Evolutionary conservation across 176 grass and related monocot genomes (phyloP), one percentile per base, ranked within the genome.

Genomic region (Poa pratensis): DNA sequence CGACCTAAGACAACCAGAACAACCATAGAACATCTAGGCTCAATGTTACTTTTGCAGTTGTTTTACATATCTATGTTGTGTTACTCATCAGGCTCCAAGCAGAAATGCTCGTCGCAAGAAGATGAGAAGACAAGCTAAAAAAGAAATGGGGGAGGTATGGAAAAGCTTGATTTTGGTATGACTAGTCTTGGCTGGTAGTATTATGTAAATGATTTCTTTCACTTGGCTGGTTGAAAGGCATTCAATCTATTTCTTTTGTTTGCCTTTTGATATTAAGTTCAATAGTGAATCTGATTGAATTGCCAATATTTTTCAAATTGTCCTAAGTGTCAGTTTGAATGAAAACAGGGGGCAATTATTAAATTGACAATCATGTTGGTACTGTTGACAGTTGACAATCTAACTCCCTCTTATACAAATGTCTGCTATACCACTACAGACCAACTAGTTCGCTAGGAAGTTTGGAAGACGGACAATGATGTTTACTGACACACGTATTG

Each of bases 401-500:
- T 6, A 75, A 75, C 12, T 51, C 71, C 6, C 14, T 49, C 43
- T 73, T 46, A 74, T 17, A 50, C 32, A 74, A 74, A 28, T 46
- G 16, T 74, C 37, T 3, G 30, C 40, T 50, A 74, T 14, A 49
- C n/a, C 23, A 27, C 40, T 50, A 74, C 23, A 48, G 22, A 74
- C 23, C 43, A 74, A 74, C n/a, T 49, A 27, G 5, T 50, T 74
- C 4, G 7, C 23, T 46, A 28, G 45, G 70, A 74, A 49, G 22
- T 24, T 49, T 24, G 14, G 35, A 30, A 30, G 30, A 30, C 30
- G 2, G 2, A 30, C 30, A 30, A 30, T 30, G 30, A 73, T 49
- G 20, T 48, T 73, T 73, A 73, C 23, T 73, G 70, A 73, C 42
- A 24, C 48, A 74, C 71, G 16, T 51, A 74, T 74, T 74, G 16